Percentiles rank a stretch among this genome's conserved stretches.
Evolutionary conservation across 2,329 filamentous ascomycete species (phyloP).

Genomic region (Verticillium isaacii): DNA sequence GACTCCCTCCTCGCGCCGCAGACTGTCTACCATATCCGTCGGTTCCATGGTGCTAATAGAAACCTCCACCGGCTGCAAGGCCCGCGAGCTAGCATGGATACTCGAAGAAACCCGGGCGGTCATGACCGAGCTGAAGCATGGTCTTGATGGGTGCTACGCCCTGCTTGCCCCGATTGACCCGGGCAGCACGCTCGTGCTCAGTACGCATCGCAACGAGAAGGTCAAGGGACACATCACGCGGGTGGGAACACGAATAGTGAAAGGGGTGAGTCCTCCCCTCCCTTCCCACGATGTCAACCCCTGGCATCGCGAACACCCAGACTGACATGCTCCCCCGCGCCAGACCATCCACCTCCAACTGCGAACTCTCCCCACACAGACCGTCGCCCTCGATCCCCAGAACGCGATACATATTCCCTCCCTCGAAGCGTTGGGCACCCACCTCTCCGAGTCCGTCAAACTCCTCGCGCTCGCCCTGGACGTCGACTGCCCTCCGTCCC

Average conservation of each 20-base stretch:
- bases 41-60: slow-evolving; percentile 22
- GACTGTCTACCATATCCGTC: background rate
- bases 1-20: background rate
- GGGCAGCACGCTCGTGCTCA: slow-evolving; percentile 84
- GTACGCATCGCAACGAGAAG: slow-evolving; percentile 78
- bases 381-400: slow-evolving; percentile 41
- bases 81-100: slow-evolving; percentile 52
- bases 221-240: slow-evolving; percentile 92
- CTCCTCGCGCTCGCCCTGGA: slow-evolving; percentile 73
- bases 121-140: slow-evolving; percentile 49
- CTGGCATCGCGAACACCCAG: background rate
- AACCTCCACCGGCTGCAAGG: slow-evolving; percentile 25
- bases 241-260: slow-evolving; percentile 84
- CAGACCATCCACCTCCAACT: slow-evolving; percentile 76
- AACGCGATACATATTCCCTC: slow-evolving; percentile 59
- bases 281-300: background rate
- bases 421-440: slow-evolving; percentile 65
- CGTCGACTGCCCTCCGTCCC: slow-evolving; percentile 39
- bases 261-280: slow-evolving; percentile 58
- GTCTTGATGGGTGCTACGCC: slow-evolving; percentile 83
- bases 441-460: slow-evolving; percentile 79
- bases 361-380: slow-evolving; percentile 55
- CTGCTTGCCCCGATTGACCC: slow-evolving; percentile 80
- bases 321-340: background rate
- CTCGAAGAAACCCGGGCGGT: slow-evolving; percentile 42